Percentiles rank a stretch among this genome's conserved stretches.
phyloP scores from a whole-genome alignment of 345 rosid genomes.

The Microthlaspi erraticum region DNA sequence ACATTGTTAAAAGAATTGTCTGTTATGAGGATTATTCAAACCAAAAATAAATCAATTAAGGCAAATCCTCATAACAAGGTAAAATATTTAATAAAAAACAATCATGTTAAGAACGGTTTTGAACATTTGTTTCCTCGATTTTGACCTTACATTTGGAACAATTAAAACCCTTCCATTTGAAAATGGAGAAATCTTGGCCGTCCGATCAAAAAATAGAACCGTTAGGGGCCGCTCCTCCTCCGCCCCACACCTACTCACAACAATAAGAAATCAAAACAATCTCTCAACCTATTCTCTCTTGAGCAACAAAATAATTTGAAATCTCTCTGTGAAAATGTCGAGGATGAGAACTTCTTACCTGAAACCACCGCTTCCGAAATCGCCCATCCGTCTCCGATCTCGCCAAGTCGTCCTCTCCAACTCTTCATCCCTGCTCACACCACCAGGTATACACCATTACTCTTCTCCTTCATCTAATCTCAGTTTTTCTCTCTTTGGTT shows the following conservation, averaged over 20 bases:
- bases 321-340: slow-evolving; percentile 45
- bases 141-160: neutral
- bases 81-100: neutral
- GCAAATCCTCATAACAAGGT: neutral
- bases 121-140: neutral
- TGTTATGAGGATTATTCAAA: no score
- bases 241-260: neutral
- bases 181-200: slow-evolving; percentile 42
- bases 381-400: slow-evolving; percentile 68
- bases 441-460: slow-evolving; percentile 56
- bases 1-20: neutral
- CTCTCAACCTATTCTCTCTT: neutral
- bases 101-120: slow-evolving; percentile 2
- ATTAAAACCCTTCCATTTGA: slow-evolving; percentile 34
- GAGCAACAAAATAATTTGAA: neutral
- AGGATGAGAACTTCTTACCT: slow-evolving; percentile 56
- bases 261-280: neutral
- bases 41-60: no score
- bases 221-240: slow-evolving; percentile 52
- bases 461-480: neutral
- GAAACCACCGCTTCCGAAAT: slow-evolving; percentile 82
- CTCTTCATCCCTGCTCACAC: slow-evolving; percentile 54
- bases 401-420: slow-evolving; percentile 57
- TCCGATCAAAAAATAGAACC: slow-evolving; percentile 54
- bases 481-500: neutral